These are phyloP conservation scores for Trifolium fragiferum DNA, from an alignment of 306 rosid genomes.

Conservation along the genomic window DNA sequence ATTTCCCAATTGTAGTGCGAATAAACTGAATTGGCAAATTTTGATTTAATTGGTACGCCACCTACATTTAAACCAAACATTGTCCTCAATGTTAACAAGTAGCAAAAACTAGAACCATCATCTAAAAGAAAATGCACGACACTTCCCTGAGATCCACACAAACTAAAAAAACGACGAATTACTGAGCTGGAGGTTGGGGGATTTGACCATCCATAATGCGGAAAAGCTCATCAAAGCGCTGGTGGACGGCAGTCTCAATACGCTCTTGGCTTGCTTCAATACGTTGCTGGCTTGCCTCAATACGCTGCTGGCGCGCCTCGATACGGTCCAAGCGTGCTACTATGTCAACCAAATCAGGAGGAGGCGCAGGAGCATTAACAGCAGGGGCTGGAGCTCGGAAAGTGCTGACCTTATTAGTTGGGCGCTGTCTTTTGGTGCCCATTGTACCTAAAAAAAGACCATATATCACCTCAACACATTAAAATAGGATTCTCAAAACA, in stretches of 20 bases:
- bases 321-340: slow-evolving; percentile 27
- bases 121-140: slow-evolving; percentile 6
- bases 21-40: slow-evolving; percentile 3
- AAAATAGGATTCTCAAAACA: not conserved
- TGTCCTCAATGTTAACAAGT: slow-evolving; percentile 24
- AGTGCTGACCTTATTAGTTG: slow-evolving; percentile 17
- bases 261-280: slow-evolving; percentile 28
- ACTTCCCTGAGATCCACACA: slow-evolving; percentile 23
- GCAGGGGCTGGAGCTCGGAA: slow-evolving; percentile 13
- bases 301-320: slow-evolving; percentile 24
- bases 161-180: not conserved
- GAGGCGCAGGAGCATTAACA: slow-evolving; percentile 8
- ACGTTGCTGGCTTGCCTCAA: slow-evolving; percentile 18
- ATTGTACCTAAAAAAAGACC: slow-evolving; percentile 18
- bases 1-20: not conserved
- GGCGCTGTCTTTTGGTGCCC: slow-evolving; percentile 30
- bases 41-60: slow-evolving; percentile 21
- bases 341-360: slow-evolving; percentile 31
- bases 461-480: slow-evolving; percentile 1
- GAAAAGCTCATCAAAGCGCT: slow-evolving; percentile 29
- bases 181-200: slow-evolving; percentile 12
- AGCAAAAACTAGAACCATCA: slow-evolving; percentile 2
- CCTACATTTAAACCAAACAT: slow-evolving; percentile 13
- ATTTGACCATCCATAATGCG: slow-evolving; percentile 1
- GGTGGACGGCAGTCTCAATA: slow-evolving; percentile 18